Percentiles rank a stretch among this genome's conserved stretches.
phyloP scores from a whole-genome alignment of 2,329 filamentous ascomycete genomes.

The Neonectria hederae region DNA sequence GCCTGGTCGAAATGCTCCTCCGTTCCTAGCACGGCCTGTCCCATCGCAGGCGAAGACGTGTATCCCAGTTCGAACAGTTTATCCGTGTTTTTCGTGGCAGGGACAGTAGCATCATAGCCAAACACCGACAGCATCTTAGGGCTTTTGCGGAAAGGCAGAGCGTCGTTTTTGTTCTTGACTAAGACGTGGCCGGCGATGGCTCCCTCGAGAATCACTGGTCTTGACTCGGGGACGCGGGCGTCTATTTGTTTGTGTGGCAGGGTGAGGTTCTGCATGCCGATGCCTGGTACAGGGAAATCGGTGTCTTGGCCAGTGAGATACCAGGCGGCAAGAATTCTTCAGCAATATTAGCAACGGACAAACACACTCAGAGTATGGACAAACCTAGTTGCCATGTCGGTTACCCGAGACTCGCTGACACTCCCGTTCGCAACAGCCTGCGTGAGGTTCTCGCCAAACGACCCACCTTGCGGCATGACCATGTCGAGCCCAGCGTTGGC shows the following conservation, averaged over 20 bases:
- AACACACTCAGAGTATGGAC: neutral
- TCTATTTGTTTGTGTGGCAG: slow-evolving; percentile 57
- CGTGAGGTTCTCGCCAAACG: slow-evolving; percentile 74
- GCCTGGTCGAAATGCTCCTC: slow-evolving; percentile 58
- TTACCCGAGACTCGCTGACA: slow-evolving; percentile 73
- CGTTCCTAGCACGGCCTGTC: slow-evolving; percentile 53
- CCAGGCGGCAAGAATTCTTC: slow-evolving; percentile 60
- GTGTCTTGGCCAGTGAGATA: slow-evolving; percentile 64
- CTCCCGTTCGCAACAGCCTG: slow-evolving; percentile 81
- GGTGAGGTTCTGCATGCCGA: slow-evolving; percentile 70
- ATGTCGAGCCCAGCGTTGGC: slow-evolving; percentile 73
- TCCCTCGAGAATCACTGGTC: slow-evolving; percentile 57
- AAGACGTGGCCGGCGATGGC: slow-evolving; percentile 72
- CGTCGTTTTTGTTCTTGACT: slow-evolving; percentile 74
- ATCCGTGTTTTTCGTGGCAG: slow-evolving; percentile 59
- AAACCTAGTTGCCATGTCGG: slow-evolving; percentile 79
- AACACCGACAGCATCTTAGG: slow-evolving; percentile 67
- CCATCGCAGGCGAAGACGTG: slow-evolving; percentile 58
- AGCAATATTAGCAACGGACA: neutral
- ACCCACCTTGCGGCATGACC: slow-evolving; percentile 67
- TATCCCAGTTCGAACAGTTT: slow-evolving; percentile 57
- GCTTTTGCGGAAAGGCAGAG: slow-evolving; percentile 69
- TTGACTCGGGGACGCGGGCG: slow-evolving; percentile 58
- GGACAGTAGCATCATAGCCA: slow-evolving; percentile 69
- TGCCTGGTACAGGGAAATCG: slow-evolving; percentile 56